Evolutionary conservation across 331 rosid genomes (phyloP).

Genomic region (Quercus phellos): DNA sequence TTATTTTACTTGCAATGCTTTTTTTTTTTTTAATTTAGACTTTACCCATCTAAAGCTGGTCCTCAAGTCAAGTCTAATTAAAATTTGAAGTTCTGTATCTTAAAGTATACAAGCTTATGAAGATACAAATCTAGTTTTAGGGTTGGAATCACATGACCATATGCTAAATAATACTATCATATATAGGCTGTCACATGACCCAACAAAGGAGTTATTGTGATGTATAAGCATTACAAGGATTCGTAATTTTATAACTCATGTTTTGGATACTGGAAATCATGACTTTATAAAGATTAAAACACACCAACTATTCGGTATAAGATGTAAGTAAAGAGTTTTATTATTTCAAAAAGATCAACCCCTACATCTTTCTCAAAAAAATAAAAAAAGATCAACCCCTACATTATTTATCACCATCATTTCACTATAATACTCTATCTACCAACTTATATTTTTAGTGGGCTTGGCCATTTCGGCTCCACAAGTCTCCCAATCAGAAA

Average conservation of each 20-base stretch:
- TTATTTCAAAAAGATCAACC: background rate
- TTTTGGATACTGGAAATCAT: background rate
- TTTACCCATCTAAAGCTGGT: too few species aligned
- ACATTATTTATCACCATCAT: background rate
- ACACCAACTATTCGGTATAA: too few species aligned
- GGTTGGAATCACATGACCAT: conserved; percentile 8
- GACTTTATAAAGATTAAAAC: background rate
- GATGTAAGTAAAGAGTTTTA: background rate
- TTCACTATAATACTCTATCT: background rate
- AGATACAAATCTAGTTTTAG: too few species aligned
- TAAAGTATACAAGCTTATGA: too few species aligned
- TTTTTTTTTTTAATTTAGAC: too few species aligned
- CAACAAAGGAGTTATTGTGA: background rate
- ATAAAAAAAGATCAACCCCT: background rate
- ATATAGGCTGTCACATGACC: conserved; percentile 20
- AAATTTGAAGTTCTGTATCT: too few species aligned
- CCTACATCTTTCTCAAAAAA: background rate
- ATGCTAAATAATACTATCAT: background rate
- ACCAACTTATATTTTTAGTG: background rate
- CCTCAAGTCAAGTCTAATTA: too few species aligned
- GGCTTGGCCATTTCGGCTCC: background rate
- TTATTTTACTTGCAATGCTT: too few species aligned
- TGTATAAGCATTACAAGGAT: background rate
- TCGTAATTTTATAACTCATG: background rate
- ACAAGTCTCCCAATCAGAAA: background rate